Percentiles rank a stretch among this genome's conserved stretches.
Conservation (phyloP, 176 grass and related monocot species). For the Carex scoparia region DNA sequence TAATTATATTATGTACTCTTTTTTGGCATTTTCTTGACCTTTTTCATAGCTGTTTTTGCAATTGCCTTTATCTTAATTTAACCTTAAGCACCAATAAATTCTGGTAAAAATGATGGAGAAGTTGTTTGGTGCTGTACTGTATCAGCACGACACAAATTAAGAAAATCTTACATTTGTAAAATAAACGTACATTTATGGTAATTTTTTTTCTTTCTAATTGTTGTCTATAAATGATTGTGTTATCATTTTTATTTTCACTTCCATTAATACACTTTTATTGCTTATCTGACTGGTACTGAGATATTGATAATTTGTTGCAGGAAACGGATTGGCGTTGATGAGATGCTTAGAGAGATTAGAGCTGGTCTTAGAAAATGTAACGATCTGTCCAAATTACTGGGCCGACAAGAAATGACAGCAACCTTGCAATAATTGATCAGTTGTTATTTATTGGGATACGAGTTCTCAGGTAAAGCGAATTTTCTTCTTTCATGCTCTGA, state of each 20-base stretch:
- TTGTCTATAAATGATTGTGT: not conserved
- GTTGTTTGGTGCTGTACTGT: not conserved
- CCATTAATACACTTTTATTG: not conserved
- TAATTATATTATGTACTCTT: not conserved
- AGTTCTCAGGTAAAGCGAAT: not conserved
- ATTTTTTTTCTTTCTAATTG: not conserved
- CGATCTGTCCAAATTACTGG: constrained; percentile 34
- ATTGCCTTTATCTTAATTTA: not conserved
- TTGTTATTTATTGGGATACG: not conserved
- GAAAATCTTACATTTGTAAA: not conserved
- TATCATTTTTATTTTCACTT: not conserved
- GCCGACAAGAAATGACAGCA: not conserved
- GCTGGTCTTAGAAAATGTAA: constrained; percentile 66
- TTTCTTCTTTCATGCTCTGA: not conserved
- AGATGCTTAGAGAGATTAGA: constrained; percentile 80
- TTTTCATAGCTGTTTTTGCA: not conserved
- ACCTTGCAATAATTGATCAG: not conserved
- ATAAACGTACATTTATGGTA: not conserved
- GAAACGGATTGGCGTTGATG: constrained; percentile 66
- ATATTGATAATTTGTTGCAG: constrained; percentile 35
- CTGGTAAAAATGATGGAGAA: not conserved
- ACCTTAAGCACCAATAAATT: not conserved
- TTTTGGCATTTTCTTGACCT: not conserved
- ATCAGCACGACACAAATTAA: not conserved
- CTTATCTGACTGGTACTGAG: not conserved